Evolutionary conservation across 257 asterid species (phyloP), one percentile per base, ranked within the genome.

Genomic region (Ajuga chamaepitys): DNA sequence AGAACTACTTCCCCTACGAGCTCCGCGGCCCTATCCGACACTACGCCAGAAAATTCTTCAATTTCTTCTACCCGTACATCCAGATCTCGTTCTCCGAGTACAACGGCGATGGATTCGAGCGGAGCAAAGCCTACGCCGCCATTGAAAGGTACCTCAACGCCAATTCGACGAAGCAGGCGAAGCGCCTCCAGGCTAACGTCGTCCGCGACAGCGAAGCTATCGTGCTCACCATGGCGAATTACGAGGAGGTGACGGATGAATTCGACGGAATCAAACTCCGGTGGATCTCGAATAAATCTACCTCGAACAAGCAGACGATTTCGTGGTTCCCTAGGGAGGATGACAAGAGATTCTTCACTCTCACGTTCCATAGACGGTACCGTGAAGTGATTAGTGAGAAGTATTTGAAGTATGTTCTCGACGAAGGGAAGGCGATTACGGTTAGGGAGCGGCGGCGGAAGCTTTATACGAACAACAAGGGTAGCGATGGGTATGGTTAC

Each of bases 231-330:
- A 86, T 86, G 87, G 84, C 77, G n/a, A 80, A 82, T 6, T 61
- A 73, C 35, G 85, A 86, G 59, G 91, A 84, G 72, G 85, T 82
- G 66, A 66, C 75, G 14, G 95, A 86, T 28, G 77, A 70, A 18
- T 86, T 20, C 56, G 0, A 17, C 10, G 88, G 84, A 6, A 38
- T 80, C 37, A 76, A 78, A 46, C 73, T 84, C 4, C 72, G 84
- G 82, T 86, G 95, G 95, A 14, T 83, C 26, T 84, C 87, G 17
- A 26, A 8, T 12, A 66, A 47, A 2, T 5, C 47, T n/a, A 28
- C 16, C 0, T 51, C 76, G 1, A 13, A 18, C 10, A 2, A 20
- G 4, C 83, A 81, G 25, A 28, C 90, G 5, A 74, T 86, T 16
- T 68, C 88, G 0, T 68, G 52, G 30, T 79, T 34, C 30, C 84